phyloP scores from a whole-genome alignment of 768 basidiomycete species.

The Podaxis sp. region DNA sequence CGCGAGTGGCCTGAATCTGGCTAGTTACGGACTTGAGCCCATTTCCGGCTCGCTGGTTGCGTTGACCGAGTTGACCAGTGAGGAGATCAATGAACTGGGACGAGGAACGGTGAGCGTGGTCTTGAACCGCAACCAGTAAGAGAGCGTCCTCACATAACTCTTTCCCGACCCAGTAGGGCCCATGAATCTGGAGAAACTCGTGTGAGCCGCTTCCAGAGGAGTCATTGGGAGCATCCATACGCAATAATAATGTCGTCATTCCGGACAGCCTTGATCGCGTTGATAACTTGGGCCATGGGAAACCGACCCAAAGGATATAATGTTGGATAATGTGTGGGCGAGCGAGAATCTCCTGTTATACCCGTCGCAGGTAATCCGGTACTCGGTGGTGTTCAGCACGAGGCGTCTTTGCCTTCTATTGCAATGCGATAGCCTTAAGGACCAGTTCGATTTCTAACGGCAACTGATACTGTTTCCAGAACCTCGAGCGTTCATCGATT shows the following conservation, averaged over 20 bases:
- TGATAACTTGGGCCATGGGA: background rate
- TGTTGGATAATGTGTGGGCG: background rate
- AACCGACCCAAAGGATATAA: background rate
- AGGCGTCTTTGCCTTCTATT: background rate
- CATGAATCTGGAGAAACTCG: constrained; percentile 18
- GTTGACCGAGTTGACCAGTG: constrained; percentile 11
- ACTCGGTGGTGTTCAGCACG: background rate
- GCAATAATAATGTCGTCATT: constrained; percentile 21
- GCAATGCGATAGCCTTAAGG: background rate
- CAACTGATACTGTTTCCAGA: no score
- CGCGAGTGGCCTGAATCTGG: constrained; percentile 25
- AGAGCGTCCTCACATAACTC: constrained; percentile 15
- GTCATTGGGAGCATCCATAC: constrained; percentile 11
- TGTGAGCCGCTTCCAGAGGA: no score
- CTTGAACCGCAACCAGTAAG: background rate
- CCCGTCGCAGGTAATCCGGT: background rate
- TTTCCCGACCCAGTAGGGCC: constrained; percentile 22
- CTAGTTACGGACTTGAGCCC: constrained; percentile 33
- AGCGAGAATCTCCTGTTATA: background rate
- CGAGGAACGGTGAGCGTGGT: background rate
- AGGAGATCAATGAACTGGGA: constrained; percentile 23
- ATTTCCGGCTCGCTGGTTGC: constrained; percentile 14
- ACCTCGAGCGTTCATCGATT: no score
- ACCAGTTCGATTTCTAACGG: no score
- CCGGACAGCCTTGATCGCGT: constrained; percentile 6